Evolutionary conservation across 2,329 filamentous ascomycete species (phyloP).

Genomic region (Microsporum canis): DNA sequence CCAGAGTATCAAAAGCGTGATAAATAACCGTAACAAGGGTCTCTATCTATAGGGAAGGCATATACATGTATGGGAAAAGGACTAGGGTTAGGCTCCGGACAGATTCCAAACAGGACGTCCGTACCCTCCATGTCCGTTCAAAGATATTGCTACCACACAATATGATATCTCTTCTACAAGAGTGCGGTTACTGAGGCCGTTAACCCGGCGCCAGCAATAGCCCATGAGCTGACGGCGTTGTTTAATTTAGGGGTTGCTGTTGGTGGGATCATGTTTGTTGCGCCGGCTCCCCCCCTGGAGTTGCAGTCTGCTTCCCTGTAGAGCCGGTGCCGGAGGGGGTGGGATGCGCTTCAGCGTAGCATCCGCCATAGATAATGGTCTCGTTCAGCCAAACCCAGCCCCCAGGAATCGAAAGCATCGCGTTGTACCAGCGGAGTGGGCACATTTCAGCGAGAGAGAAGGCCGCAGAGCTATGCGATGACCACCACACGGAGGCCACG

Average conservation of each 20-base stretch:
- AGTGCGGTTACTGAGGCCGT: no score
- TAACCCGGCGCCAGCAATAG: no score
- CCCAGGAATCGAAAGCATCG: constrained; percentile 2
- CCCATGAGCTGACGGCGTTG: no score
- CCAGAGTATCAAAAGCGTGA: no score
- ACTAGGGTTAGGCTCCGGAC: no score
- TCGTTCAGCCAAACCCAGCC: constrained; percentile 4
- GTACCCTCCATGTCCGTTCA: no score
- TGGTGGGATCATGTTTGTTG: not conserved
- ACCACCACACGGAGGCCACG: constrained; percentile 4
- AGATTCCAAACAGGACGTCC: no score
- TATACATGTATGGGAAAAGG: no score
- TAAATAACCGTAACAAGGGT: no score
- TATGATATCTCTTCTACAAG: no score
- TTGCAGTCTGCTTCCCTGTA: not conserved
- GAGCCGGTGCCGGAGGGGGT: not conserved
- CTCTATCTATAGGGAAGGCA: no score
- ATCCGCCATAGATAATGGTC: not conserved
- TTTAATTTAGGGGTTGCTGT: not conserved
- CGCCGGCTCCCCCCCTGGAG: not conserved
- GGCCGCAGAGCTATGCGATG: constrained; percentile 5
- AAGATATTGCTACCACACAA: no score
- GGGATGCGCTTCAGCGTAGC: constrained; percentile 3
- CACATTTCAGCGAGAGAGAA: not conserved
- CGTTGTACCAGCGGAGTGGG: not conserved